A percentile compares a stretch with the other conserved stretches of the same genome.
These are phyloP conservation scores for Picea sitchensis DNA, from an alignment of 75 land plant species.

Conservation along the genomic window DNA sequence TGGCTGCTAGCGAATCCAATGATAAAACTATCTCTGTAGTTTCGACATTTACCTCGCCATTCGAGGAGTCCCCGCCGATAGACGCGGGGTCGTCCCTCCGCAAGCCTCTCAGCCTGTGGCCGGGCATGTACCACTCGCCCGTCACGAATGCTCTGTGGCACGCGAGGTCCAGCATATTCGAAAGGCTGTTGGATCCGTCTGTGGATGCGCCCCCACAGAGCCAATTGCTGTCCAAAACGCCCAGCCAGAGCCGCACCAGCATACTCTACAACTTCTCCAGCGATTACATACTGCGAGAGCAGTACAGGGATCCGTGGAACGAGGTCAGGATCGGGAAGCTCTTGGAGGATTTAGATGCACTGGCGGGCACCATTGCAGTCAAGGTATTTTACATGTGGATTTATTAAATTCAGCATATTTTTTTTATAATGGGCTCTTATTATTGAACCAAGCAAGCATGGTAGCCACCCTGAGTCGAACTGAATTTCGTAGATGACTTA, in stretches of 20 bases:
- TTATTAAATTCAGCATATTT: too few species aligned
- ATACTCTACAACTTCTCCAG: conserved; percentile 62
- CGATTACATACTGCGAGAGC: conserved; percentile 76
- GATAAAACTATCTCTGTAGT: too few species aligned
- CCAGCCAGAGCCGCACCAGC: conserved; percentile 67
- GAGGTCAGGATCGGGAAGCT: conserved; percentile 84
- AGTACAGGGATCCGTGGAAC: conserved; percentile 95
- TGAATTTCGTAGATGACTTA: too few species aligned
- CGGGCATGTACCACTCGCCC: conserved; percentile 95
- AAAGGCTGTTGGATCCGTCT: conserved; percentile 52
- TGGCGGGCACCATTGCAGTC: conserved; percentile 91
- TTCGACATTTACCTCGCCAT: too few species aligned
- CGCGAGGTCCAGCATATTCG: conserved; percentile 73
- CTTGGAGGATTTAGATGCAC: conserved; percentile 92
- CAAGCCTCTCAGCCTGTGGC: conserved; percentile 87
- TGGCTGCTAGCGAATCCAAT: too few species aligned
- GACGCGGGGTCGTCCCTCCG: conserved; percentile 28
- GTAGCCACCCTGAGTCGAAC: too few species aligned
- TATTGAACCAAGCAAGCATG: too few species aligned
- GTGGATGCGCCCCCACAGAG: conserved; percentile 73
- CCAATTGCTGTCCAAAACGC: conserved; percentile 56
- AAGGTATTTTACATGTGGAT: conserved; percentile 40
- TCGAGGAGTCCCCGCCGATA: neutral
- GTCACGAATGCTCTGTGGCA: conserved; percentile 93
- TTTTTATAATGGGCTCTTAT: too few species aligned